phyloP scores from a whole-genome alignment of 2,329 filamentous ascomycete genomes.

The Pseudogymnoascus destructans region DNA sequence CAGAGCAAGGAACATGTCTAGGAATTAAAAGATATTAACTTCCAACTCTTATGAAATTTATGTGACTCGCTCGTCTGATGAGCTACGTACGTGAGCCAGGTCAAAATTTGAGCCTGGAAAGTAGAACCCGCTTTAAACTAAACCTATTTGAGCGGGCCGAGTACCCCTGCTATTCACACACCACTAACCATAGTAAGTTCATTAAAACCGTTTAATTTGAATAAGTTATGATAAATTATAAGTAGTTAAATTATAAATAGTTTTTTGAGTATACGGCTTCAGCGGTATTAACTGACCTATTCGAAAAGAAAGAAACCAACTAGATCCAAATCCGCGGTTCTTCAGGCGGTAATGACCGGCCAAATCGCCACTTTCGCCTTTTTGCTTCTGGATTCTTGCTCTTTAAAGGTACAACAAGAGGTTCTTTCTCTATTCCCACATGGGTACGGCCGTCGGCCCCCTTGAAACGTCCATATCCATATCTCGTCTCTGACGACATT shows the following conservation, averaged over 20 bases:
- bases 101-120: neutral
- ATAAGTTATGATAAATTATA: neutral
- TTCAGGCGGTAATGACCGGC: slow-evolving; percentile 1
- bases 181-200: neutral
- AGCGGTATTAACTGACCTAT: neutral
- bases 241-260: neutral
- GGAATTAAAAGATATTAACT: slow-evolving; percentile 4
- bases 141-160: neutral
- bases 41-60: neutral
- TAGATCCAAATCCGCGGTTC: slow-evolving; percentile 17
- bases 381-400: slow-evolving; percentile 16
- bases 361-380: slow-evolving; percentile 9
- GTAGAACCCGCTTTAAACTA: neutral
- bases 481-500: slow-evolving; percentile 18
- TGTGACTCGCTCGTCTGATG: neutral
- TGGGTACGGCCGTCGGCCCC: slow-evolving; percentile 35
- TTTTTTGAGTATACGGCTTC: neutral
- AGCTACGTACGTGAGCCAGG: neutral
- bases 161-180: neutral
- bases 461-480: slow-evolving; percentile 38
- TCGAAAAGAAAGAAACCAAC: neutral
- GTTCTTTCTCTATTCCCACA: slow-evolving; percentile 38
- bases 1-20: neutral
- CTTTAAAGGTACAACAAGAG: slow-evolving; percentile 29
- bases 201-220: neutral